Evolutionary conservation across 306 rosid species (phyloP), one percentile per base, ranked within the genome.

Genomic region (Hippophae tibetana): DNA sequence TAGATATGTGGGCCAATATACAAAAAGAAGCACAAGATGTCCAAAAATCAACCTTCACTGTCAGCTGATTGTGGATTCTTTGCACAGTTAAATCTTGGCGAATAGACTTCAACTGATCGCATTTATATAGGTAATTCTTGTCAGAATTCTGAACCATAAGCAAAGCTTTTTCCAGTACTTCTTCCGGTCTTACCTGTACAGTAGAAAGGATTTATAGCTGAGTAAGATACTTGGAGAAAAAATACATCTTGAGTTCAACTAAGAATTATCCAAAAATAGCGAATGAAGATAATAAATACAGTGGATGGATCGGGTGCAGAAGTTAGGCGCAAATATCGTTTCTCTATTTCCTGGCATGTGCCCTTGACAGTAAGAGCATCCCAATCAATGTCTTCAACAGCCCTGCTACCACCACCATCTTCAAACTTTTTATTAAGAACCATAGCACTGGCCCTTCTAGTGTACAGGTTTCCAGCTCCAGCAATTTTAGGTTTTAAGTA

Each of bases 321-420:
- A 11, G 99, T 93, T 64, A 93, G 86, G 59, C 99, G 99, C 69
- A 93, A 82, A 71, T 93, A 93, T 13, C 90, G 86, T 75, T 88
- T 93, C 76, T 93, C 99, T 78, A 88, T 84, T 78, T 88, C 97
- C 70, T 84, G 95, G 82, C 97, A 93, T 25, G 95, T 86, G 72
- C 99, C 99, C 85, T 88, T 93, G 48, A 93, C 93, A 62, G 95
- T 93, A 67, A 93, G 90, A 65, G 99, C 79, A 80, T 93, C 99
- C 99, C 99, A 93, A 72, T 93, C 97, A 75, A 93, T 88, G 74
- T 93, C 99, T 76, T 93, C 99, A 68, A 93, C 99, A 68, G 99
- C 99, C 75, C 84, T 77, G 76, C 71, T 73, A 57, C 76, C 80
- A 73, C 83, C 84, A 73, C 83, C 84, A 51, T 88, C 82, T 66